phyloP scores from a whole-genome alignment of 805 yeast genomes.

The Candida nanaspora region DNA sequence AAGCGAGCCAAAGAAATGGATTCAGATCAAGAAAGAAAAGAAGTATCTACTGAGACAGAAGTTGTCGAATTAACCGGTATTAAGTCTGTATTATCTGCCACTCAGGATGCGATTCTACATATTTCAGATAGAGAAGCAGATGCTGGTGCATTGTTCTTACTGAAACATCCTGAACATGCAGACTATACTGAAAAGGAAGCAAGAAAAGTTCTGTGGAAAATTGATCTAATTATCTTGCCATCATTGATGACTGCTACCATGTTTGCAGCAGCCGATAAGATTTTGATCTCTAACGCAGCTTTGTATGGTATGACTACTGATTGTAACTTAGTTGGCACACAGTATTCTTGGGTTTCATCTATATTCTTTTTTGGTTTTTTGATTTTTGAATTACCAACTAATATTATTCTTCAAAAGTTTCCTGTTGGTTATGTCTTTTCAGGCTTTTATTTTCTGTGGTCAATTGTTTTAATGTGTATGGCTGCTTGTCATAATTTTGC shows the following conservation, averaged over 20 bases:
- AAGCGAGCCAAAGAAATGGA: too few species aligned
- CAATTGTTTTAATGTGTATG: constrained; percentile 44
- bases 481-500: constrained; percentile 32
- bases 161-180: constrained; percentile 18
- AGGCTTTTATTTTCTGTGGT: constrained; percentile 49
- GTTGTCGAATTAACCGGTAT: background rate
- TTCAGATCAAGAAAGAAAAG: background rate
- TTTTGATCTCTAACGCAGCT: constrained; percentile 43
- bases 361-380: constrained; percentile 48
- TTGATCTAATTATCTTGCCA: constrained; percentile 42
- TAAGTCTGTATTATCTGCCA: background rate
- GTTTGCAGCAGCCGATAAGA: constrained; percentile 53
- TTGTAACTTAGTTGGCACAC: constrained; percentile 36
- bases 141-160: constrained; percentile 17
- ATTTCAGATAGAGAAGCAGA: constrained; percentile 9
- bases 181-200: constrained; percentile 10
- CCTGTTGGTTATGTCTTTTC: constrained; percentile 47
- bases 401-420: constrained; percentile 38
- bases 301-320: constrained; percentile 46
- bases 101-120: background rate
- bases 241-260: constrained; percentile 40
- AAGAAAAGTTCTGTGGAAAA: constrained; percentile 23
- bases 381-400: constrained; percentile 30
- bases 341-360: constrained; percentile 25
- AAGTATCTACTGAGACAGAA: background rate